Base-by-base conservation (phyloP, 345 rosid genomes). In the Firmiana major region DNA sequence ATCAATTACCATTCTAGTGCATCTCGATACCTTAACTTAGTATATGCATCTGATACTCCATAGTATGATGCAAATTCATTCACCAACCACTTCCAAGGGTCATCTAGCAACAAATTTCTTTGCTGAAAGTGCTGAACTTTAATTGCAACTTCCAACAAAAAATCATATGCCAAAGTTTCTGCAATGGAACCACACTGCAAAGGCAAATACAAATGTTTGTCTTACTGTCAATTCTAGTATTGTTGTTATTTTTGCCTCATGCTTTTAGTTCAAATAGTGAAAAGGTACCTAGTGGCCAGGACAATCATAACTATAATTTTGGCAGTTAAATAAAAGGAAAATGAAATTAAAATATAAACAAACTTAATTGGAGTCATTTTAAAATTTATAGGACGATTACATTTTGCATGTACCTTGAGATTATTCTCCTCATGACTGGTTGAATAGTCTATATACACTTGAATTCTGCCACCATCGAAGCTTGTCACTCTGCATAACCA, bases 121-220 rank as follows among this genome's bases (percentile, higher is more conserved):
- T 90, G 90, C 81, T 90, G 97, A 84, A 95, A 93, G 28, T 64
- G 77, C 75, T 89, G 92, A 78, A 84, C 83, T 85, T 90, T 95
- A 97, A 95, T 93, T 66, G 98, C 94, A 79, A 90, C 96, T 86
- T 95, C 99, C 58, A 95, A 70, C 79, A 90, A 85, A 24, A 95
- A 84, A 84, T 95, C 98, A 85, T 92, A 95, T 6, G 98, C 98
- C 46, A 94, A 94, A 73, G 98, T 95, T 85, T 95, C 99, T n/a
- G 99, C 97, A 49, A 95, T 94, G 76, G 92, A 91, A 36, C 99
- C 98, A 81, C 92, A 92, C 92, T 92, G 71, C 49, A 43, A 49
- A 38, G 54, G 38, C 63, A 31, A 55, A 24, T 80, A 31, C 34
- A 77, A 78, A 63, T 70, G 73, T 72, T 21, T 21, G n/a, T 59